A percentile compares a stretch with the other conserved stretches of the same genome.
phyloP scores from a whole-genome alignment of 1,139 yeast species.

The Protomyces gravidus region DNA sequence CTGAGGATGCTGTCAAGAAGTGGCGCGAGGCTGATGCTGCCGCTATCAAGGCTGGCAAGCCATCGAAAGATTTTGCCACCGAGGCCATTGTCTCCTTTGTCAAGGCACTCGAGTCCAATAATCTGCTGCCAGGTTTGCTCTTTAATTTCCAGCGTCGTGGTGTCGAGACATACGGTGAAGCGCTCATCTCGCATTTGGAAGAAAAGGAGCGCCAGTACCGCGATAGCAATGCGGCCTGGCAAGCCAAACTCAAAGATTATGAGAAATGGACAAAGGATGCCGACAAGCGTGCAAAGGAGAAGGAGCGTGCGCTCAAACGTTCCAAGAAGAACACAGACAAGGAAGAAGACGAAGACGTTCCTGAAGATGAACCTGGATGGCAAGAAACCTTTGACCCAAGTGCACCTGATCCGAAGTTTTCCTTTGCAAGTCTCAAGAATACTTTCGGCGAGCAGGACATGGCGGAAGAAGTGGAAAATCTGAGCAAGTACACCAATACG shows the following conservation, averaged over 20 bases:
- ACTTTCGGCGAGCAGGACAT: slow-evolving; percentile 30
- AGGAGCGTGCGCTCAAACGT: slow-evolving; percentile 22
- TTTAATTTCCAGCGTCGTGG: slow-evolving; percentile 29
- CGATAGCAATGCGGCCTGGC: slow-evolving; percentile 29
- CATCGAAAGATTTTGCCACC: slow-evolving; percentile 6
- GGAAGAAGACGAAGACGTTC: slow-evolving; percentile 25
- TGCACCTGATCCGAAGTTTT: slow-evolving; percentile 30
- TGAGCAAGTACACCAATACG: slow-evolving; percentile 23
- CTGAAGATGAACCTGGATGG: slow-evolving; percentile 29
- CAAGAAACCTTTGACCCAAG: slow-evolving; percentile 29
- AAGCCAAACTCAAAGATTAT: slow-evolving; percentile 27
- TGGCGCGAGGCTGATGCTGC: slow-evolving; percentile 17
- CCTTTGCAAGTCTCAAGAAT: slow-evolving; percentile 30
- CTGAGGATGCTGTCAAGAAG: slow-evolving; percentile 22
- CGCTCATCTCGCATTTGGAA: slow-evolving; percentile 16
- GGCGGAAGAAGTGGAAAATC: slow-evolving; percentile 27
- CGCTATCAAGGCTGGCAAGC: slow-evolving; percentile 9
- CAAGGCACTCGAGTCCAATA: slow-evolving; percentile 25
- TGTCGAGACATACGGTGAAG: slow-evolving; percentile 26
- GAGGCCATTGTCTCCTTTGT: slow-evolving; percentile 28
- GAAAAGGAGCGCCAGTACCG: slow-evolving; percentile 29
- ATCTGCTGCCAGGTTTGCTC: slow-evolving; percentile 23
- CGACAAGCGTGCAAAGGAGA: slow-evolving; percentile 26
- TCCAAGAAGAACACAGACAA: slow-evolving; percentile 29
- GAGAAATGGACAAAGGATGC: slow-evolving; percentile 30